Evolutionary conservation across 306 rosid species (phyloP).

Genomic region (Mucuna pruriens): DNA sequence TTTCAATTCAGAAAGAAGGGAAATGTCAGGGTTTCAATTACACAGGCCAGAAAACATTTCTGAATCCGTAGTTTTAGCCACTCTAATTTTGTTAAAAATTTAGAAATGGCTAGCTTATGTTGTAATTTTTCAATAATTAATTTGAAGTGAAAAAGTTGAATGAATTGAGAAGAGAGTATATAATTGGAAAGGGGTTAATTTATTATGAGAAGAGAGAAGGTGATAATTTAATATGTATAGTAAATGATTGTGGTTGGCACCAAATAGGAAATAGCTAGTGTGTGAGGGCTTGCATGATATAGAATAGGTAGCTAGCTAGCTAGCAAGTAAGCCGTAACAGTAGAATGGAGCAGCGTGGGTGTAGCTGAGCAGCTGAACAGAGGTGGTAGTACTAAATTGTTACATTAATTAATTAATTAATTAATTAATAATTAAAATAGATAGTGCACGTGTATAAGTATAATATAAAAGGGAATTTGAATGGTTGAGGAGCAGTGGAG

Average conservation of each 20-base stretch:
- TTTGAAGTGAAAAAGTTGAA: background rate
- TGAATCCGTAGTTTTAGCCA: background rate
- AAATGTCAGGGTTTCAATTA: no score
- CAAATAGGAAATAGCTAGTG: slow-evolving; percentile 11
- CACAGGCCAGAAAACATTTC: background rate
- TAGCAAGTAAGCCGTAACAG: background rate
- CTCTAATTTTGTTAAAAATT: background rate
- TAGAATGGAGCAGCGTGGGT: background rate
- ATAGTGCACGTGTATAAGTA: slow-evolving; percentile 13
- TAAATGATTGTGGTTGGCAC: slow-evolving; percentile 40
- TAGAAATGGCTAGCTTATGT: background rate
- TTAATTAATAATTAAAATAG: background rate
- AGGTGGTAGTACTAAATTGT: background rate
- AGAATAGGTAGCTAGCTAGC: background rate
- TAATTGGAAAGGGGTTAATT: background rate
- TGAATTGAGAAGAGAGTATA: no score
- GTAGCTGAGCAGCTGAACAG: slow-evolving; percentile 24
- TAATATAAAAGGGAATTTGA: slow-evolving; percentile 21
- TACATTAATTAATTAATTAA: no score
- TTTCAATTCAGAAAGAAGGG: background rate
- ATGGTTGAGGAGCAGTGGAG: slow-evolving; percentile 2
- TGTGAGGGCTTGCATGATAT: background rate
- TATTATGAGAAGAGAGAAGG: background rate
- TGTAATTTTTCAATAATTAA: background rate
- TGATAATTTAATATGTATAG: slow-evolving; percentile 12